Conservation (phyloP, 768 basidiomycete species). For the Tricholomella constricta region DNA sequence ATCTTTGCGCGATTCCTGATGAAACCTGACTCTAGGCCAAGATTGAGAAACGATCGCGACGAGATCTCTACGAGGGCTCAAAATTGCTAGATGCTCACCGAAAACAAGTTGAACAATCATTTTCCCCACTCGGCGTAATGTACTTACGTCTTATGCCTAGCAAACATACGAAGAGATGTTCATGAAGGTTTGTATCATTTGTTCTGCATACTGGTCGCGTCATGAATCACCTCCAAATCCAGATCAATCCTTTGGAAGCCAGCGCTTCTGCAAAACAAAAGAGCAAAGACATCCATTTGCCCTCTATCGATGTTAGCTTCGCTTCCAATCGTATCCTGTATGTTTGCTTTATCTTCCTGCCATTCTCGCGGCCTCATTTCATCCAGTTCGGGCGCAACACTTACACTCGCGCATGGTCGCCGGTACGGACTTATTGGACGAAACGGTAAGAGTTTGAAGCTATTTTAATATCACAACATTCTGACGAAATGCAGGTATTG, state of each 20-base stretch:
- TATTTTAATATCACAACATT: background rate
- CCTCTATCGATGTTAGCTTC: conserved; percentile 95
- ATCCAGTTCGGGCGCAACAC: conserved; percentile 74
- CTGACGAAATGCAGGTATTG: conserved; percentile 59
- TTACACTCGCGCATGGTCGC: conserved; percentile 87
- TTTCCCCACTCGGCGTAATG: background rate
- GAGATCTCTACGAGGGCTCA: conserved; percentile 94
- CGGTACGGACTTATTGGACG: conserved; percentile 92
- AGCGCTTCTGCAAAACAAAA: conserved; percentile 82
- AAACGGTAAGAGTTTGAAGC: conserved; percentile 52
- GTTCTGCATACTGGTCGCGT: background rate
- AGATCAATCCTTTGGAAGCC: conserved; percentile 94
- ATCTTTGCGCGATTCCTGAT: conserved; percentile 2
- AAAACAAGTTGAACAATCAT: conserved; percentile 66
- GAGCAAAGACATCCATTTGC: conserved; percentile 95
- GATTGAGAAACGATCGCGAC: conserved; percentile 91
- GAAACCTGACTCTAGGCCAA: conserved; percentile 62
- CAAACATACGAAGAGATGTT: conserved; percentile 99
- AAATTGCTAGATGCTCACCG: conserved; percentile 91
- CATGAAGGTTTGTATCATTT: conserved; percentile 73
- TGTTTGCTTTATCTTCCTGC: conserved; percentile 20
- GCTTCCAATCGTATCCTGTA: conserved; percentile 93
- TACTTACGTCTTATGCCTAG: conserved; percentile 38
- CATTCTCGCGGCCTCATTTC: conserved; percentile 1
- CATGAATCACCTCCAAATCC: background rate